These are phyloP conservation scores for Aspergillus saccharolyticus DNA, from an alignment of 495 filamentous ascomycete species.

Conservation along the genomic window DNA sequence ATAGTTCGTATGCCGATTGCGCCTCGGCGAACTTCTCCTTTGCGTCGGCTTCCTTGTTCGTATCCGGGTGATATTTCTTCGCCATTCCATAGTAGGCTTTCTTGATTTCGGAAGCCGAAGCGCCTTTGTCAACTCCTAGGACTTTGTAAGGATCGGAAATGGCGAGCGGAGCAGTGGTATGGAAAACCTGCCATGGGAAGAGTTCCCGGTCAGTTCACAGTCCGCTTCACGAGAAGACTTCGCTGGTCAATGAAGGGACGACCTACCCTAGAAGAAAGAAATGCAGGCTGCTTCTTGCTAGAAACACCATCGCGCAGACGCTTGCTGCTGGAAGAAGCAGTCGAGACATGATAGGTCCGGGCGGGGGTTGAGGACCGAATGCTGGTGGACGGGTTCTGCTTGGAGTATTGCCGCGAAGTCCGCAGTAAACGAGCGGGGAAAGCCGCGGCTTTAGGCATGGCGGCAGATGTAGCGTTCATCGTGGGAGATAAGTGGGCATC, in stretches of 20 bases:
- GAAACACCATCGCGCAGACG: conserved; percentile 18
- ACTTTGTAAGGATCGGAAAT: conserved; percentile 78
- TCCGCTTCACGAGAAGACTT: background rate
- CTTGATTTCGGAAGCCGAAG: conserved; percentile 86
- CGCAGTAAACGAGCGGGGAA: conserved; percentile 41
- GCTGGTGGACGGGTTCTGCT: conserved; percentile 21
- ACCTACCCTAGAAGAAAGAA: conserved; percentile 30
- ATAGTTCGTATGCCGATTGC: conserved; percentile 85
- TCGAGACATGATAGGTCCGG: conserved; percentile 27
- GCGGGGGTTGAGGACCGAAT: conserved; percentile 23
- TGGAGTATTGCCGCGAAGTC: conserved; percentile 35
- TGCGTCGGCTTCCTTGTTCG: conserved; percentile 85
- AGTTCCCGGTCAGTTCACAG: conserved; percentile 10
- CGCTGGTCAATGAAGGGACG: background rate
- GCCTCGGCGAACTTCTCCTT: conserved; percentile 94
- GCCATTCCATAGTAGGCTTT: conserved; percentile 97
- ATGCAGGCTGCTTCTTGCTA: conserved; percentile 12
- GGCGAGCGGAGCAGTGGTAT: conserved; percentile 58
- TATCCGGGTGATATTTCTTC: conserved; percentile 98
- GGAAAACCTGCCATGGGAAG: conserved; percentile 61
- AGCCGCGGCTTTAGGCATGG: conserved; percentile 44
- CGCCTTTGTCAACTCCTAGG: conserved; percentile 76
- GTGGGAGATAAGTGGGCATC: conserved; percentile 9
- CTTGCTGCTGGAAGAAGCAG: conserved; percentile 20
- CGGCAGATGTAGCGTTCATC: conserved; percentile 40